Evolutionary conservation across 805 yeast genomes (phyloP).

Genomic region (Yarrowia sp.): DNA sequence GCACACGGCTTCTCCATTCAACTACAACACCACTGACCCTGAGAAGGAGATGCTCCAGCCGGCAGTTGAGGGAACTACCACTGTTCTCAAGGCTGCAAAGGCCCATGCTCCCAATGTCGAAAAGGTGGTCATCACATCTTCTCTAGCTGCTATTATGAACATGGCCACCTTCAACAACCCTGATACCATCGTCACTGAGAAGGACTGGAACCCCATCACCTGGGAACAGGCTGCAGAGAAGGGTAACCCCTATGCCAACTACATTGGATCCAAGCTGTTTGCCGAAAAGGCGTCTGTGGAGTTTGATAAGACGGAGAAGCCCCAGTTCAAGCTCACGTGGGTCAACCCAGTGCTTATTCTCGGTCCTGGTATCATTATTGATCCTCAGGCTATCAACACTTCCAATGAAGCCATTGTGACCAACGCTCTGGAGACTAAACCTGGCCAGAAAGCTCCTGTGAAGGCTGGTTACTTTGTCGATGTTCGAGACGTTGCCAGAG

Average conservation of each 20-base stretch:
- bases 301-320: slow-evolving; percentile 49
- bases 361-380: slow-evolving; percentile 48
- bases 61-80: slow-evolving; percentile 57
- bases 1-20: slow-evolving; percentile 55
- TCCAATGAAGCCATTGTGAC: slow-evolving; percentile 44
- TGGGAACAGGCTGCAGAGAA: slow-evolving; percentile 45
- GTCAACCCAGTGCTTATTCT: slow-evolving; percentile 48
- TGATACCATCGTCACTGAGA: slow-evolving; percentile 47
- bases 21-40: slow-evolving; percentile 49
- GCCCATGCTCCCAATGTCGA: slow-evolving; percentile 48
- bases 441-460: background rate
- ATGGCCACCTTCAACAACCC: slow-evolving; percentile 42
- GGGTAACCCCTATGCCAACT: slow-evolving; percentile 38
- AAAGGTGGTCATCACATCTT: slow-evolving; percentile 58
- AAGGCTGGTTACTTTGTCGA: slow-evolving; percentile 52
- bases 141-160: slow-evolving; percentile 58
- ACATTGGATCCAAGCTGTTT: slow-evolving; percentile 56
- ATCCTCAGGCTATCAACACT: slow-evolving; percentile 47
- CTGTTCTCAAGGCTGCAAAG: slow-evolving; percentile 53
- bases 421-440: background rate
- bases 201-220: slow-evolving; percentile 52
- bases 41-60: slow-evolving; percentile 56
- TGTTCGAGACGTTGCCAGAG: slow-evolving; percentile 67
- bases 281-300: slow-evolving; percentile 70
- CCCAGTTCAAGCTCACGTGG: slow-evolving; percentile 46